Evolutionary conservation across 1,284 basidiomycete species (phyloP).

Genomic region (Hemileccinum hortonii): DNA sequence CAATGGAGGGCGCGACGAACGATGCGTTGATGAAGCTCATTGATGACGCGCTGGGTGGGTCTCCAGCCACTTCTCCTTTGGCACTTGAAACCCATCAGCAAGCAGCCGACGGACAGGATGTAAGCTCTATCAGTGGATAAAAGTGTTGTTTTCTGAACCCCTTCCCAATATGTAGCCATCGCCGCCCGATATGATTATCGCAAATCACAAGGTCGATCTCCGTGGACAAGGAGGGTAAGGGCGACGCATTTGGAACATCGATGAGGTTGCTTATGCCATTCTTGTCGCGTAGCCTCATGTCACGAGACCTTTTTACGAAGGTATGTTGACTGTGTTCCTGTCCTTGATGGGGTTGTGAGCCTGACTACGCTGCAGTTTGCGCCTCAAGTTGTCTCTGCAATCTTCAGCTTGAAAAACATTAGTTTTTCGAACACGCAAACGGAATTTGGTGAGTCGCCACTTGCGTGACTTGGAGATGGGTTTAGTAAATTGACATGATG

Average conservation of each 20-base stretch:
- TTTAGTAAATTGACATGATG: not conserved
- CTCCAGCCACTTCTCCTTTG: not conserved
- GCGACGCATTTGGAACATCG: not conserved
- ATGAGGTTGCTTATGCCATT: not conserved
- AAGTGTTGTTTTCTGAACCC: not conserved
- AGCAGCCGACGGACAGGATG: constrained; percentile 10
- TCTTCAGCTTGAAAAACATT: constrained; percentile 23
- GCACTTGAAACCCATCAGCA: not conserved
- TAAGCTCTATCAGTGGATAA: constrained; percentile 3
- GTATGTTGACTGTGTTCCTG: constrained; percentile 4
- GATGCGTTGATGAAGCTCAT: constrained; percentile 46
- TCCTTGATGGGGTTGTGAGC: not conserved
- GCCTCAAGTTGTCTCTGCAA: constrained; percentile 18
- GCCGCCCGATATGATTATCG: constrained; percentile 4
- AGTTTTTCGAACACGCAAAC: constrained; percentile 7
- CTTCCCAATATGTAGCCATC: constrained; percentile 9
- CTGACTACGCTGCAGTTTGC: constrained; percentile 18
- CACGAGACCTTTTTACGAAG: constrained; percentile 26
- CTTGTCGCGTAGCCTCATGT: constrained; percentile 23
- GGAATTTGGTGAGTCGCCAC: constrained; percentile 17
- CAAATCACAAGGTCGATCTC: constrained; percentile 11
- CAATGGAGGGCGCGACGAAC: constrained; percentile 24
- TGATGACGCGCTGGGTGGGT: constrained; percentile 52
- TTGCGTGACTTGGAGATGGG: not conserved
- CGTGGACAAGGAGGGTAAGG: constrained; percentile 24